phyloP scores from a whole-genome alignment of 441 rosid genomes.

The Sinapis alba region DNA sequence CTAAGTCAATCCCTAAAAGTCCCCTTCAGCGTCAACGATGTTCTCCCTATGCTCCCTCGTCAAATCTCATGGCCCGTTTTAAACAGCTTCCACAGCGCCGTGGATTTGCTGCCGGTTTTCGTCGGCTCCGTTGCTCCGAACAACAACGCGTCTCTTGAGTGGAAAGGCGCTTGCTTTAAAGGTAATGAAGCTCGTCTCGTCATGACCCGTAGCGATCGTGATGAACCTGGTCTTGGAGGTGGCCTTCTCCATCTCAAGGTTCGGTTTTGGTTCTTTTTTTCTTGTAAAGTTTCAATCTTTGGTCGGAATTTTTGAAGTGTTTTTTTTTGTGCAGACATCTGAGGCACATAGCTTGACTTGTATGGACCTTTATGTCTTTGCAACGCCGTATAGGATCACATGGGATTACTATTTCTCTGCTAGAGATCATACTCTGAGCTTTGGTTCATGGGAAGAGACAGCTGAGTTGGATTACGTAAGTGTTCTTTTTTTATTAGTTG shows the following conservation, averaged over 20 bases:
- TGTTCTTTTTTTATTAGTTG: background rate
- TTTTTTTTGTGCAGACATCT: conserved; percentile 74
- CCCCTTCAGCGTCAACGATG: conserved; percentile 73
- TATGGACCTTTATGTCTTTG: conserved; percentile 95
- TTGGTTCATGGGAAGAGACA: conserved; percentile 87
- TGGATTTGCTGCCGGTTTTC: conserved; percentile 79
- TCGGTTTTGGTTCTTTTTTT: background rate
- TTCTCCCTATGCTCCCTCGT: conserved; percentile 82
- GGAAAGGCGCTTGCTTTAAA: conserved; percentile 95
- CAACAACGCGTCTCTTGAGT: conserved; percentile 54
- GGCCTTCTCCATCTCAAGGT: conserved; percentile 83
- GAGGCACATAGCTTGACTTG: conserved; percentile 93
- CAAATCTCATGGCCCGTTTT: conserved; percentile 95
- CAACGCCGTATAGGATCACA: conserved; percentile 90
- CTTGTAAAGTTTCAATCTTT: background rate
- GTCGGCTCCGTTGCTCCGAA: conserved; percentile 73
- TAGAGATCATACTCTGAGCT: conserved; percentile 72
- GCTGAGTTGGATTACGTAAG: conserved; percentile 92
- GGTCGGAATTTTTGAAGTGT: no score
- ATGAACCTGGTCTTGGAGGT: conserved; percentile 68
- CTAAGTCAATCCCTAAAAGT: conserved; percentile 51
- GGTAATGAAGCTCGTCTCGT: conserved; percentile 80
- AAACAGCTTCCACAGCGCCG: conserved; percentile 76
- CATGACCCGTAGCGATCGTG: conserved; percentile 60
- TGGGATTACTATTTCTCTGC: conserved; percentile 96